Percentiles rank a stretch among this genome's conserved stretches.
Conservation (phyloP, 371 early-diverging fungal genomes). For the Mucor ambiguus region DNA sequence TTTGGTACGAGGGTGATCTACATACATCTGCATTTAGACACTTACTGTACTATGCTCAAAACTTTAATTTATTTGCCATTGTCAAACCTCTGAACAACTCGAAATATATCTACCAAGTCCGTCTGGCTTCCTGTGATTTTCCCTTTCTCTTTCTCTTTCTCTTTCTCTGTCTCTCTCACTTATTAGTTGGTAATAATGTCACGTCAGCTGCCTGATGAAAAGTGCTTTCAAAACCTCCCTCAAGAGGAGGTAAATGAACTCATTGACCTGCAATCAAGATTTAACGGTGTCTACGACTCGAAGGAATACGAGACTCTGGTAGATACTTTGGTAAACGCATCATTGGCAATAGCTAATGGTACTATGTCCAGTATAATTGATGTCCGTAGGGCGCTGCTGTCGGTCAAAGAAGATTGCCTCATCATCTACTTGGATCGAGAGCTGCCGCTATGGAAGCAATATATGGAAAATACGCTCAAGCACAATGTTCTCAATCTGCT, state of each 20-base stretch:
- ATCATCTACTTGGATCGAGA: conserved; percentile 1
- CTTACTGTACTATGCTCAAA: neutral
- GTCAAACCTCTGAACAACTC: neutral
- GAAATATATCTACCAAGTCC: neutral
- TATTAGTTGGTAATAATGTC: neutral
- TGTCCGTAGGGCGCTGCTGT: neutral
- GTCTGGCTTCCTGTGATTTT: neutral
- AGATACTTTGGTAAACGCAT: neutral
- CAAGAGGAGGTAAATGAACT: neutral
- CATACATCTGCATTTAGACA: neutral
- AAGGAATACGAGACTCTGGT: conserved; percentile 4
- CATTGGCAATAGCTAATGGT: neutral
- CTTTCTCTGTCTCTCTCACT: neutral
- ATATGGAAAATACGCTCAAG: neutral
- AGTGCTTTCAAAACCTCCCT: neutral
- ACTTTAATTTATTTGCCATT: neutral
- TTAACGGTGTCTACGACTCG: neutral
- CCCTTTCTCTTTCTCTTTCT: neutral
- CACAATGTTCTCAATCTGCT: neutral
- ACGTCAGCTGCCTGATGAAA: neutral
- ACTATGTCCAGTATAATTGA: neutral
- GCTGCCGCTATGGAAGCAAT: neutral
- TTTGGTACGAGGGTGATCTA: neutral
- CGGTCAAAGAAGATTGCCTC: neutral
- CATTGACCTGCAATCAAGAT: neutral